Evolutionary conservation across 371 early-diverging fungal genomes (phyloP).

Genomic region (Syncephalastrum contaminatum): DNA sequence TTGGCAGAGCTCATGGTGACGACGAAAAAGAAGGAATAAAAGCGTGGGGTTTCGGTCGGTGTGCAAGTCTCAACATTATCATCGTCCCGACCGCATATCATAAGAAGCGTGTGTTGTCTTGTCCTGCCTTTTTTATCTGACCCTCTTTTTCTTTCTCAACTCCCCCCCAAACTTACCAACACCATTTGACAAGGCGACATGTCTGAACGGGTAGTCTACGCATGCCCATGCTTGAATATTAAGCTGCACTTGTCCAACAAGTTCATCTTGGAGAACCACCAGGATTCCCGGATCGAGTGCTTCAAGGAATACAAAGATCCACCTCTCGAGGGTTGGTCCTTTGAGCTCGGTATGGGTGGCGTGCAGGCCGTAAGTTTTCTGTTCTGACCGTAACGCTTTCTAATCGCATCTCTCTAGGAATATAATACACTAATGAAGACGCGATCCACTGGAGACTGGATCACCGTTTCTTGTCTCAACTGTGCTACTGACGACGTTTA

Average conservation of each 20-base stretch:
- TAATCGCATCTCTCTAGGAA: constrained; percentile 18
- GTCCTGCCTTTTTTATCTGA: neutral
- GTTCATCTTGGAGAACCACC: constrained; percentile 28
- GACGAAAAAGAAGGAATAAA: too few species aligned
- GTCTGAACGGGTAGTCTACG: constrained; percentile 40
- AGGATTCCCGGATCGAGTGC: constrained; percentile 17
- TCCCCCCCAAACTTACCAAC: neutral
- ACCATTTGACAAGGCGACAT: constrained; percentile 4
- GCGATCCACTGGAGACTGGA: constrained; percentile 18
- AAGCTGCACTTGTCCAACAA: constrained; percentile 36
- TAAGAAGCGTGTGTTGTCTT: too few species aligned
- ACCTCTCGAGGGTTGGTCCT: constrained; percentile 31
- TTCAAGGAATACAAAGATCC: constrained; percentile 19
- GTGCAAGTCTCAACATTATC: too few species aligned
- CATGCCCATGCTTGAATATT: constrained; percentile 43
- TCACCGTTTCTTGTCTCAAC: constrained; percentile 34
- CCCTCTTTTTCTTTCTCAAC: too few species aligned
- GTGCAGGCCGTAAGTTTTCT: constrained; percentile 28
- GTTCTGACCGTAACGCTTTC: neutral
- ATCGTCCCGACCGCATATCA: too few species aligned
- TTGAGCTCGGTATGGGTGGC: constrained; percentile 43
- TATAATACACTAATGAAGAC: constrained; percentile 15
- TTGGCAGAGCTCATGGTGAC: too few species aligned
- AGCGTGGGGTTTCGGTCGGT: too few species aligned
- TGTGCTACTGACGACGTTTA: constrained; percentile 34